These are phyloP conservation scores for Ceratocystis cacaofunesta DNA, from an alignment of 2,329 filamentous ascomycete genomes.

Conservation along the genomic window DNA sequence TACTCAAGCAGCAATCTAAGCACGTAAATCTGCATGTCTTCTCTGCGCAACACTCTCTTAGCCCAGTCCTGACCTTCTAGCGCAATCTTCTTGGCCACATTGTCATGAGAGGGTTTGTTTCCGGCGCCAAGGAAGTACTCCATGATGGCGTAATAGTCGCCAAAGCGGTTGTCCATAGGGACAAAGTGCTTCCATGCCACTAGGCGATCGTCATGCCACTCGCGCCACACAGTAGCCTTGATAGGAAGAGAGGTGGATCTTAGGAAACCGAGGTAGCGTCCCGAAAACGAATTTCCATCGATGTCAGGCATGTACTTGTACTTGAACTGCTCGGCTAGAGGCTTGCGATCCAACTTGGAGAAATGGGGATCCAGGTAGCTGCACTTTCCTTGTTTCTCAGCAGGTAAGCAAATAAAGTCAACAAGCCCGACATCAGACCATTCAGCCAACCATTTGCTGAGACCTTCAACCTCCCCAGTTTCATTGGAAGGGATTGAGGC, in stretches of 20 bases:
- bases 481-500: background rate
- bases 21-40: slow-evolving; percentile 62
- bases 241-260: slow-evolving; percentile 55
- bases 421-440: slow-evolving; percentile 40
- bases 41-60: slow-evolving; percentile 48
- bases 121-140: slow-evolving; percentile 48
- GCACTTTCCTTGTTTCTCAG: slow-evolving; percentile 44
- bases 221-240: slow-evolving; percentile 62
- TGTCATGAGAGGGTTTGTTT: slow-evolving; percentile 26
- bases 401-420: slow-evolving; percentile 37
- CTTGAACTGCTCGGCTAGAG: slow-evolving; percentile 34
- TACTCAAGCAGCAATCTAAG: slow-evolving; percentile 51
- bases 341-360: slow-evolving; percentile 41
- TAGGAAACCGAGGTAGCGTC: slow-evolving; percentile 54
- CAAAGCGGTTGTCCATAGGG: slow-evolving; percentile 60
- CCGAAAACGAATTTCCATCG: slow-evolving; percentile 59
- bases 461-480: slow-evolving; percentile 25
- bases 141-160: slow-evolving; percentile 58
- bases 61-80: slow-evolving; percentile 53
- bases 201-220: slow-evolving; percentile 66
- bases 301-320: slow-evolving; percentile 62
- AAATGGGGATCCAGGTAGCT: slow-evolving; percentile 76
- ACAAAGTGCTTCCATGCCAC: slow-evolving; percentile 70
- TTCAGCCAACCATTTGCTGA: slow-evolving; percentile 35
- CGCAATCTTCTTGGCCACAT: slow-evolving; percentile 48